Evolutionary conservation across 805 yeast genomes (phyloP).

Genomic region (Pichia eremophila): DNA sequence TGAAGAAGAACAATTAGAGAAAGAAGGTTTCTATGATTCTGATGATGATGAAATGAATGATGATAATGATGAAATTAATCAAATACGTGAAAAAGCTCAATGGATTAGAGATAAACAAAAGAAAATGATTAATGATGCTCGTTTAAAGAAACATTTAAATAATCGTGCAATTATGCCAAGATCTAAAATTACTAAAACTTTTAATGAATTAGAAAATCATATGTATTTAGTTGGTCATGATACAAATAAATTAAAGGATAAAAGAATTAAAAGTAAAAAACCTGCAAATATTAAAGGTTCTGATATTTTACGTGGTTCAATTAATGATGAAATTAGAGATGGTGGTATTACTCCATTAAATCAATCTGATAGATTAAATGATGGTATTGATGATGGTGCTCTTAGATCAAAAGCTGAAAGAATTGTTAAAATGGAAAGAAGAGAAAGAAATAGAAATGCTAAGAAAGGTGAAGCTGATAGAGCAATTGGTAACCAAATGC

Average conservation of each 20-base stretch:
- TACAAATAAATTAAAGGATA: conserved; percentile 50
- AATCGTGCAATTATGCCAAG: conserved; percentile 85
- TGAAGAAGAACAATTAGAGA: conserved; percentile 90
- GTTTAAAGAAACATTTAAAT: conserved; percentile 79
- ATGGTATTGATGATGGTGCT: conserved; percentile 78
- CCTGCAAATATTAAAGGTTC: conserved; percentile 51
- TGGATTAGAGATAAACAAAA: conserved; percentile 97
- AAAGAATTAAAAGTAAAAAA: conserved; percentile 15
- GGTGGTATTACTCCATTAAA: conserved; percentile 29
- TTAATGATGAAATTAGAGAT: conserved; percentile 6
- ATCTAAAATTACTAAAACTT: conserved; percentile 71
- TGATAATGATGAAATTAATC: conserved; percentile 50
- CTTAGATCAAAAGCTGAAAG: conserved; percentile 78
- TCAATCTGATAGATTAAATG: conserved; percentile 76
- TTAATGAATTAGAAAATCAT: conserved; percentile 76
- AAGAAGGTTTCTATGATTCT: conserved; percentile 91
- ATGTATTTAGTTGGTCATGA: conserved; percentile 89
- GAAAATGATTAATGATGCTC: conserved; percentile 80
- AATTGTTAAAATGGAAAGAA: conserved; percentile 80
- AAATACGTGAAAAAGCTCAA: conserved; percentile 73
- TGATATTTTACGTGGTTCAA: conserved; percentile 52
- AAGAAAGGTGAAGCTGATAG: conserved; percentile 96
- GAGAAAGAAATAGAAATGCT: conserved; percentile 87
- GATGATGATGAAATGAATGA: conserved; percentile 61
- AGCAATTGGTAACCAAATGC: conserved; percentile 73